Evolutionary conservation across 805 yeast species (phyloP).

Genomic region (Kazachstania africana): DNA sequence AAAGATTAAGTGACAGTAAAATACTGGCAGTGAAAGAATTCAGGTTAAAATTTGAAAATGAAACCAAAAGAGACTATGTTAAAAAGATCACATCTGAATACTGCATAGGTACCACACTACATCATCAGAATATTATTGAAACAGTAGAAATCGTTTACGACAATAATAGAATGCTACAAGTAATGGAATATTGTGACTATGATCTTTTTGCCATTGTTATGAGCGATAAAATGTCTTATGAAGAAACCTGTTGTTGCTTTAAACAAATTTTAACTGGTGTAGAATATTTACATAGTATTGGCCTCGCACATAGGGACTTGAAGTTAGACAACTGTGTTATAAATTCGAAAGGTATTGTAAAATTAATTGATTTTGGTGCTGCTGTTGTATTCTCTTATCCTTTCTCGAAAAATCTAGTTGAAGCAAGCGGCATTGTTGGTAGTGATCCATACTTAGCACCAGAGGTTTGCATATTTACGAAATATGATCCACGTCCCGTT

Average conservation of each 20-base stretch:
- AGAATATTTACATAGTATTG: conserved; percentile 69
- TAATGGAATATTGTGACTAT: conserved; percentile 90
- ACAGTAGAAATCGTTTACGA: conserved; percentile 89
- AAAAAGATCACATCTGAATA: conserved; percentile 90
- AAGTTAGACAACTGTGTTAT: conserved; percentile 90
- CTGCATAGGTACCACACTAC: conserved; percentile 83
- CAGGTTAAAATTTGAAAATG: conserved; percentile 61
- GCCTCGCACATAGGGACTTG: conserved; percentile 83
- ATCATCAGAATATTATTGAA: conserved; percentile 82
- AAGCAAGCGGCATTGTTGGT: conserved; percentile 77
- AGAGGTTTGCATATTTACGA: conserved; percentile 71
- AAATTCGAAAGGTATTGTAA: conserved; percentile 69
- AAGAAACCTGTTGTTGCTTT: conserved; percentile 80
- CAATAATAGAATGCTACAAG: conserved; percentile 74
- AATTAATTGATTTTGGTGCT: conserved; percentile 86
- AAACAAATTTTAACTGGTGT: conserved; percentile 76
- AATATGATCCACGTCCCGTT: conserved; percentile 85
- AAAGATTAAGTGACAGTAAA: conserved; percentile 50
- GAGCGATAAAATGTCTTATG: conserved; percentile 76
- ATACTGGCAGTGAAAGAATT: conserved; percentile 91
- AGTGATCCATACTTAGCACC: conserved; percentile 89
- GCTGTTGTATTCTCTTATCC: conserved; percentile 89
- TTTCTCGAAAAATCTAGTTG: conserved; percentile 56
- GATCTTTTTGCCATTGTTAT: conserved; percentile 90
- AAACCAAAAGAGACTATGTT: conserved; percentile 74